Conservation (phyloP, 2,329 filamentous ascomycete genomes). For the Diaporthe citriasiana region DNA sequence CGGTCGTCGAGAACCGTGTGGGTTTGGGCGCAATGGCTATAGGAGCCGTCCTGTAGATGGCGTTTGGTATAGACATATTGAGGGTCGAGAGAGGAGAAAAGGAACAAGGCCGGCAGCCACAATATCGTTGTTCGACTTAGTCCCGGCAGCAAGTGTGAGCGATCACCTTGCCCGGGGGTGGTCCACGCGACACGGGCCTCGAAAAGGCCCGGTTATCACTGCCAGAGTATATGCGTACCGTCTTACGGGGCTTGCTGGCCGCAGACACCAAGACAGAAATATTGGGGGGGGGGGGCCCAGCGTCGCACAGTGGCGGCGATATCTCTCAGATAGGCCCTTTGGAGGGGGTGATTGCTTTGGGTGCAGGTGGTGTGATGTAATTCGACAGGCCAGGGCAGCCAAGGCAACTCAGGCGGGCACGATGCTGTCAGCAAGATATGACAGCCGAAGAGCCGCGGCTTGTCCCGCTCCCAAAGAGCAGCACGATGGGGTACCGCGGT, state of each 20-base stretch:
- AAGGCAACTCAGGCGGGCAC: slow-evolving; percentile 40
- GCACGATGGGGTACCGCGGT: slow-evolving; percentile 20
- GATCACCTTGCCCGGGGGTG: slow-evolving; percentile 36
- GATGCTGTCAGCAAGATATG: slow-evolving; percentile 40
- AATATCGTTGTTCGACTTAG: slow-evolving; percentile 5
- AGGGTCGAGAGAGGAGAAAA: slow-evolving; percentile 45
- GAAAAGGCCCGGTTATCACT: slow-evolving; percentile 24
- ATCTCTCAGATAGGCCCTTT: slow-evolving; percentile 38
- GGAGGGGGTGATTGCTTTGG: slow-evolving; percentile 24
- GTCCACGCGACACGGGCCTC: slow-evolving; percentile 24
- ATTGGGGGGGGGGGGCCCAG: slow-evolving; percentile 30
- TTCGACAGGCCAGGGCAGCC: slow-evolving; percentile 37
- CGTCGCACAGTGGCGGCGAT: slow-evolving; percentile 21
- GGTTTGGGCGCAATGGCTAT: slow-evolving; percentile 77
- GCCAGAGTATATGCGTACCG: slow-evolving; percentile 21
- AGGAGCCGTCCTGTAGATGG: slow-evolving; percentile 72
- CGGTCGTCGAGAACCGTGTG: slow-evolving; percentile 58
- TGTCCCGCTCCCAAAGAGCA: slow-evolving; percentile 9
- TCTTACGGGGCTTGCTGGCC: slow-evolving; percentile 27
- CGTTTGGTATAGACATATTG: slow-evolving; percentile 67
- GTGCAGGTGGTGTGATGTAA: slow-evolving; percentile 38
- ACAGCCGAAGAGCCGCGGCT: slow-evolving; percentile 35
- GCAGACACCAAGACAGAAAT: slow-evolving; percentile 30
- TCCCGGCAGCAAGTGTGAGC: slow-evolving; percentile 27
- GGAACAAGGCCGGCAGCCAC: slow-evolving; percentile 32